These are phyloP conservation scores for Colletotrichum ledebouriae DNA, from an alignment of 2,329 filamentous ascomycete genomes.

Conservation along the genomic window DNA sequence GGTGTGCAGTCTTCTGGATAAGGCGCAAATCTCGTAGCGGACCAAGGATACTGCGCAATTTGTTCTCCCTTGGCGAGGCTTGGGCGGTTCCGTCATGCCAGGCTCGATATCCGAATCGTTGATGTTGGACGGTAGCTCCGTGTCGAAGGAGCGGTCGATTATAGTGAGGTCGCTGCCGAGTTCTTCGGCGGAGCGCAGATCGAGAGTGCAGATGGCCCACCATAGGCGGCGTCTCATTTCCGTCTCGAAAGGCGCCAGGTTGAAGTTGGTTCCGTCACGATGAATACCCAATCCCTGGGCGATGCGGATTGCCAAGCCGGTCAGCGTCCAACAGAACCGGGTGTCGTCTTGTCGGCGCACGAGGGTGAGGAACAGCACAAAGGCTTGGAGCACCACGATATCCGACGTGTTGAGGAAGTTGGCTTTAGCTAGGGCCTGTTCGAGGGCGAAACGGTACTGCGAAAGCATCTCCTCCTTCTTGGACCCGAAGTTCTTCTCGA, in stretches of 20 bases:
- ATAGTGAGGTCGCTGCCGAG: conserved; percentile 63
- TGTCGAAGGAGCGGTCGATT: conserved; percentile 59
- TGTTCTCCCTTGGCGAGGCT: conserved; percentile 63
- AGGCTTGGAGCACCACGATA: conserved; percentile 69
- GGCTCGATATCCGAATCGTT: conserved; percentile 64
- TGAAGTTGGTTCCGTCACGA: conserved; percentile 65
- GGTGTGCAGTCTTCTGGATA: conserved; percentile 54
- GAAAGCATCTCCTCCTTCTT: conserved; percentile 59
- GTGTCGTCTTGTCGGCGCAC: conserved; percentile 62
- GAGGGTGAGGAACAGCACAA: conserved; percentile 67
- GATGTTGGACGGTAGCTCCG: conserved; percentile 62
- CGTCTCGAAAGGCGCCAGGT: conserved; percentile 68
- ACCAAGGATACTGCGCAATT: conserved; percentile 65
- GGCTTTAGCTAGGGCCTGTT: conserved; percentile 69
- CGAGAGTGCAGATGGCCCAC: conserved; percentile 71
- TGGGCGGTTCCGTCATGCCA: conserved; percentile 61
- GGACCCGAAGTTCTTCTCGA: conserved; percentile 57
- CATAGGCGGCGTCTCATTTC: conserved; percentile 73
- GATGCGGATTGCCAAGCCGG: conserved; percentile 69
- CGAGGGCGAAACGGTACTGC: conserved; percentile 66
- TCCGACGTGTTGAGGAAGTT: conserved; percentile 71
- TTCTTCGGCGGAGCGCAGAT: conserved; percentile 68
- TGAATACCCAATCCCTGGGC: conserved; percentile 73
- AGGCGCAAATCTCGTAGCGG: conserved; percentile 64
- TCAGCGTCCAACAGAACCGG: conserved; percentile 71